A percentile compares a stretch with the other conserved stretches of the same genome.
Evolutionary conservation across 352 stramenopile genomes (phyloP).

Genomic region (Globisporangium orthogonon): DNA sequence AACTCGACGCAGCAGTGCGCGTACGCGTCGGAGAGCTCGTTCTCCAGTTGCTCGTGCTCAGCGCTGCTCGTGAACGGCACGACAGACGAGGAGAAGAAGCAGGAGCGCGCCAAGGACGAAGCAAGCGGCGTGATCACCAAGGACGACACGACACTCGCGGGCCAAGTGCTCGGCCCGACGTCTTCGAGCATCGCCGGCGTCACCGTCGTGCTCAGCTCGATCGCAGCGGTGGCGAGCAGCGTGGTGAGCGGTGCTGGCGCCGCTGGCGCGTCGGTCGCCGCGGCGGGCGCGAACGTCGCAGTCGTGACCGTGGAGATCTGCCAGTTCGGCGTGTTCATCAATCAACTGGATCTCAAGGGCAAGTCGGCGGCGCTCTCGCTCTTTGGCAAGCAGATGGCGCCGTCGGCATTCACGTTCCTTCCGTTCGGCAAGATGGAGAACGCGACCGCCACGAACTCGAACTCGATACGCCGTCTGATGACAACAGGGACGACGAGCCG

Average conservation of each 20-base stretch:
- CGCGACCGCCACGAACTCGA: slow-evolving; percentile 15
- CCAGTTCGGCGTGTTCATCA: slow-evolving; percentile 73
- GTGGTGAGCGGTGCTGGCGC: slow-evolving; percentile 29
- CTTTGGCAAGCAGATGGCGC: slow-evolving; percentile 73
- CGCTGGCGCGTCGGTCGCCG: slow-evolving; percentile 41
- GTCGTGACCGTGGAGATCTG: slow-evolving; percentile 77
- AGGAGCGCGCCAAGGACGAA: slow-evolving; percentile 40
- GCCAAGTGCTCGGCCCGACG: slow-evolving; percentile 51
- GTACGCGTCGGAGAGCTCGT: slow-evolving; percentile 57
- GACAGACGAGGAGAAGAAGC: slow-evolving; percentile 50
- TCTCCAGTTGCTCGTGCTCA: slow-evolving; percentile 62
- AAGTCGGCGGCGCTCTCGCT: slow-evolving; percentile 63
- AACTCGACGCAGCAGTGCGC: slow-evolving; percentile 48
- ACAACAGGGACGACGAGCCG: neutral
- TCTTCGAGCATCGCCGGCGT: slow-evolving; percentile 67
- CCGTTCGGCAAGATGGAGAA: slow-evolving; percentile 55
- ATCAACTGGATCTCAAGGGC: slow-evolving; percentile 63
- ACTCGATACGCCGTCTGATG: slow-evolving; percentile 4
- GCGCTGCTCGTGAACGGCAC: slow-evolving; percentile 42
- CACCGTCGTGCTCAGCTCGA: slow-evolving; percentile 58
- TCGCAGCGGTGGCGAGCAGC: slow-evolving; percentile 66
- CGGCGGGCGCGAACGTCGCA: slow-evolving; percentile 51
- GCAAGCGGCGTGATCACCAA: slow-evolving; percentile 52
- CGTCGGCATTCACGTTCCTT: slow-evolving; percentile 69
- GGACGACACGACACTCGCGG: slow-evolving; percentile 48